Evolutionary conservation across 23 red algal species (phyloP), one percentile per base, ranked within the genome.

Genomic region (Gracilaria domingensis): DNA sequence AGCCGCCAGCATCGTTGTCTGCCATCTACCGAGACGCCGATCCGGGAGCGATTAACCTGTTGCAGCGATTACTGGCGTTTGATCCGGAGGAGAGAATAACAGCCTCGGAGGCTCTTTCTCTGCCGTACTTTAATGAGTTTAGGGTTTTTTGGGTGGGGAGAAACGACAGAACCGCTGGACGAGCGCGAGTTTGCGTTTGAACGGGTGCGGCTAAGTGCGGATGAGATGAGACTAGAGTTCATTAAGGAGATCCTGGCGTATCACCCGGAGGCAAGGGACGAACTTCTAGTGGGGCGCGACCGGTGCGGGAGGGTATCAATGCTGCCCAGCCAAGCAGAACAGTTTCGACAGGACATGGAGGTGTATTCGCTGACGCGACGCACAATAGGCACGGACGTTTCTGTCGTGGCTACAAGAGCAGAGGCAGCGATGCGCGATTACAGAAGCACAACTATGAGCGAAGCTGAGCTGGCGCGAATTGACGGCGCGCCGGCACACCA

Each of bases 101-200:
- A 0, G 93, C 93, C 38, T 66, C 57, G 42, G 90, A 96, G 45
- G 97, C 97, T 0, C 85, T 96, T 8, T 45, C 82, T 20, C 92
- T 96, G 48, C 94, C 97, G 26, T 99, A 99, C 77, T 96, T 99
- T 55, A 77, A 91, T 39, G 92, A 98, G 48, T 92, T 91, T 37
- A 75, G 45, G n/a, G 67, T 54, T 50, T 53, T 65, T 96, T 24
- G 94, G 94, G 8, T 81, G 38, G 74, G 94, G 94, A 25, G 75
- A 66, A 4, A 80, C 47, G 30, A 95, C 91, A 29, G 75, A 83
- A 35, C 94, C 97, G 26, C 54, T 99, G 35, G 81, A 92, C 21
- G 66, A 91, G 36, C 85, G 86, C 38, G 94, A 96, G 73, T 99
- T 99, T 92, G 79, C 66, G 35, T 99, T 99, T 78, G 97, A 99